phyloP scores from a whole-genome alignment of 2,329 filamentous ascomycete genomes.

The Fusarium duplospermum region DNA sequence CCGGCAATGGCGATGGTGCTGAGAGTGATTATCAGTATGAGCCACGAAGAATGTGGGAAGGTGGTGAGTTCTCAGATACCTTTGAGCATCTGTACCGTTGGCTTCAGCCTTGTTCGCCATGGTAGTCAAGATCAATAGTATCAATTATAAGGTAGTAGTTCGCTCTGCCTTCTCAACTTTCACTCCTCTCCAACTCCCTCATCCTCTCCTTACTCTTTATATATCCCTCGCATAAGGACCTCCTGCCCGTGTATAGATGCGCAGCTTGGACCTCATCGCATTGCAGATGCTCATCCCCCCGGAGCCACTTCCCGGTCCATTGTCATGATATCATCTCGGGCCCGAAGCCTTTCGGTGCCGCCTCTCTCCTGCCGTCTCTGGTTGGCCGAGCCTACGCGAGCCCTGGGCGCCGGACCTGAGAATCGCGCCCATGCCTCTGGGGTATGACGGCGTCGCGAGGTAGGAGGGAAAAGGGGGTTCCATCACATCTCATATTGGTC shows the following conservation, averaged over 20 bases:
- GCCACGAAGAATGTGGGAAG: neutral
- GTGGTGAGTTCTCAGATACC: neutral
- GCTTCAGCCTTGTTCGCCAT: slow-evolving; percentile 27
- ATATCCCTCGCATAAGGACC: neutral
- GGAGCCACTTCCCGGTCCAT: neutral
- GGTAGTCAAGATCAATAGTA: neutral
- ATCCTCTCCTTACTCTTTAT: neutral
- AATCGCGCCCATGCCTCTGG: slow-evolving; percentile 21
- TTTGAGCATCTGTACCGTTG: neutral
- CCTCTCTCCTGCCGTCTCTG: slow-evolving; percentile 6
- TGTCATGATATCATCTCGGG: slow-evolving; percentile 14
- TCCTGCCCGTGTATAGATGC: neutral
- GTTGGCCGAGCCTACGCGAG: slow-evolving; percentile 39
- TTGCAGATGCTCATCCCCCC: neutral
- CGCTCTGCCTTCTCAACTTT: neutral
- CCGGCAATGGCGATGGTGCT: neutral
- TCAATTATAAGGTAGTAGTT: neutral
- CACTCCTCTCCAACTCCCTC: neutral
- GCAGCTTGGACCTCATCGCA: neutral
- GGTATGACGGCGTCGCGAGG: slow-evolving; percentile 31
- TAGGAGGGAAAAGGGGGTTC: neutral
- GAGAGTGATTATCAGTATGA: slow-evolving; percentile 1
- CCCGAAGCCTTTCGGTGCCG: slow-evolving; percentile 1
- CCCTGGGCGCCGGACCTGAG: slow-evolving; percentile 5
- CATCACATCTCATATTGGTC: slow-evolving; percentile 27